Percentiles rank a stretch among this genome's conserved stretches.
Conservation (phyloP, 140 eudicot species). For the Bidens hawaiensis region DNA sequence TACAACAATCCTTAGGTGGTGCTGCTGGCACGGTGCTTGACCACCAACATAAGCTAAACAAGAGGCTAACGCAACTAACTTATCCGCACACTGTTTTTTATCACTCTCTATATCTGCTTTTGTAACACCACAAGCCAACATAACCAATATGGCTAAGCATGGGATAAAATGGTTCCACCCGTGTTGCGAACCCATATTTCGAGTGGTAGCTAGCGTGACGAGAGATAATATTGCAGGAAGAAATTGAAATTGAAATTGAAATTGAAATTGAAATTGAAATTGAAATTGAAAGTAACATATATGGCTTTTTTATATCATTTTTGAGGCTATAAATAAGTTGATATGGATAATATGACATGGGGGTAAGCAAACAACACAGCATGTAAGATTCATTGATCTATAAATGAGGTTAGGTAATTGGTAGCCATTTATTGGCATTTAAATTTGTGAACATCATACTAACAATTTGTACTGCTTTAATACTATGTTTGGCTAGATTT, state of each 20-base stretch:
- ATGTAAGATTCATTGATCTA: background rate
- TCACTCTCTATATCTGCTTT: slow-evolving; percentile 32
- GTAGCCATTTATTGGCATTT: slow-evolving; percentile 2
- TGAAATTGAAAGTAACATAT: background rate
- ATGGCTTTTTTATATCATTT: background rate
- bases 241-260: too few relatives aligned
- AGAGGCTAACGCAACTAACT: slow-evolving; percentile 22
- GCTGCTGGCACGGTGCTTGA: slow-evolving; percentile 31
- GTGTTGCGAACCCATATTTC: slow-evolving; percentile 10
- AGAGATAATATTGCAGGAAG: background rate
- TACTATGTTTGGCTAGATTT: background rate
- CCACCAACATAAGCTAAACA: slow-evolving; percentile 53
- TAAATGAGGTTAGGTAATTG: slow-evolving; percentile 6
- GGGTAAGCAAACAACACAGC: background rate
- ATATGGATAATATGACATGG: background rate
- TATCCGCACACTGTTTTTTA: slow-evolving; percentile 26
- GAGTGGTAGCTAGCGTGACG: too few relatives aligned
- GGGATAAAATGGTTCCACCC: background rate
- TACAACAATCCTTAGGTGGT: slow-evolving; percentile 44
- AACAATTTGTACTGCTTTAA: background rate
- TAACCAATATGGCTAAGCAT: slow-evolving; percentile 11
- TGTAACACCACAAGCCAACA: slow-evolving; percentile 11
- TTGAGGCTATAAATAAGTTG: background rate
- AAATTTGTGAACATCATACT: background rate
- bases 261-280: too few relatives aligned